These are phyloP conservation scores for Trichoderma sp. DNA, from an alignment of 2,329 filamentous ascomycete species.

Conservation along the genomic window DNA sequence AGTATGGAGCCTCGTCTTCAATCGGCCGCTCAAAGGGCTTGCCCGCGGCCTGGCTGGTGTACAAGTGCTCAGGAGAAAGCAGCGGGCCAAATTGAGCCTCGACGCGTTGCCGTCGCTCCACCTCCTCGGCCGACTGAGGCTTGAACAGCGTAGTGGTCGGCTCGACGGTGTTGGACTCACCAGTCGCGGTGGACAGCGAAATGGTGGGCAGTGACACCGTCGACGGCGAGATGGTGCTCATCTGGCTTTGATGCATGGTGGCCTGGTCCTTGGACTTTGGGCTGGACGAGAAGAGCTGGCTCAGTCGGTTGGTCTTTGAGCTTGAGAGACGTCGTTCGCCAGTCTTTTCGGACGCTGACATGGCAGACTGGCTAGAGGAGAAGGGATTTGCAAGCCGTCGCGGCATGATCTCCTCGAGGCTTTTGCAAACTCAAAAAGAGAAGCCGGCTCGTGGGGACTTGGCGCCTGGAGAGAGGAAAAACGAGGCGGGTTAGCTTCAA, in stretches of 20 bases:
- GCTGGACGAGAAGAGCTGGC: slow-evolving; percentile 78
- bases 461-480: background rate
- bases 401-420: slow-evolving; percentile 45
- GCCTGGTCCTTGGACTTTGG: slow-evolving; percentile 71
- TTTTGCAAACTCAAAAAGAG: background rate
- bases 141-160: slow-evolving; percentile 79
- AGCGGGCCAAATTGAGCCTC: slow-evolving; percentile 92
- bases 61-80: slow-evolving; percentile 74
- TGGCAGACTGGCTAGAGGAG: slow-evolving; percentile 46
- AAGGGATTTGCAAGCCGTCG: slow-evolving; percentile 59
- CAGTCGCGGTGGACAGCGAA: slow-evolving; percentile 70
- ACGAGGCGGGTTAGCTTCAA: slow-evolving; percentile 8
- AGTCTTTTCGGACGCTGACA: slow-evolving; percentile 47
- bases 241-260: slow-evolving; percentile 58
- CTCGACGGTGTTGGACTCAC: slow-evolving; percentile 69
- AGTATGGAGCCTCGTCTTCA: slow-evolving; percentile 95
- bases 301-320: slow-evolving; percentile 72
- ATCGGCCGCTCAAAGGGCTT: slow-evolving; percentile 76
- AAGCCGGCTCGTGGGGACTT: slow-evolving; percentile 1
- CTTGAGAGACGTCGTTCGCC: slow-evolving; percentile 58
- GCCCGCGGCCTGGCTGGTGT: slow-evolving; percentile 84
- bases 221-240: slow-evolving; percentile 64
- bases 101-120: slow-evolving; percentile 68
- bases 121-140: slow-evolving; percentile 81
- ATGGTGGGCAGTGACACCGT: slow-evolving; percentile 83